A percentile compares a stretch with the other conserved stretches of the same genome.
phyloP scores from a whole-genome alignment of 2,329 filamentous ascomycete genomes.

The Metarhizium guizhouense region DNA sequence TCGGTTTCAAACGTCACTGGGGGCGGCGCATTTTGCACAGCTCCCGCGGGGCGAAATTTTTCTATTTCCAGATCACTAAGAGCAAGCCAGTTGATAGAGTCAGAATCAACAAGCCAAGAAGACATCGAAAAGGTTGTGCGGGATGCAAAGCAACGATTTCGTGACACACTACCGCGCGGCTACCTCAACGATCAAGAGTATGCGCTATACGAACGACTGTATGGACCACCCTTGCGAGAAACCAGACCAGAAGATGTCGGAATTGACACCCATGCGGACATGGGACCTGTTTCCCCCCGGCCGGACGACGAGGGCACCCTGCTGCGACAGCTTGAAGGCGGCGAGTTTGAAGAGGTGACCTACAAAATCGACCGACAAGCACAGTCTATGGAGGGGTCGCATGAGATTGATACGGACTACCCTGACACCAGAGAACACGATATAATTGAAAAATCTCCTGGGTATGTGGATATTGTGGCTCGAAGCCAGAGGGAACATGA shows the following conservation, averaged over 20 bases:
- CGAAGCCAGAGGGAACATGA: conserved; percentile 47
- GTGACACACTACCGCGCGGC: conserved; percentile 64
- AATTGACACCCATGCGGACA: conserved; percentile 31
- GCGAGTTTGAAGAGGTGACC: conserved; percentile 53
- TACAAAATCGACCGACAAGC: conserved; percentile 24
- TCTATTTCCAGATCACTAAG: conserved; percentile 18
- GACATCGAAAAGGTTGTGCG: conserved; percentile 58
- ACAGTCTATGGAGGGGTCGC: conserved; percentile 5
- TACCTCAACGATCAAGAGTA: conserved; percentile 65
- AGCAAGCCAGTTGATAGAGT: conserved; percentile 10
- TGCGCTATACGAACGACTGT: conserved; percentile 68
- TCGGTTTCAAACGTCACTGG: background rate
- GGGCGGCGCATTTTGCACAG: background rate
- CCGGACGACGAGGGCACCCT: conserved; percentile 32
- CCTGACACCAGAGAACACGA: conserved; percentile 15
- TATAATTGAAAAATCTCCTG: conserved; percentile 17
- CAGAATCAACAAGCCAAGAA: conserved; percentile 5
- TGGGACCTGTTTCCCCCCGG: conserved; percentile 15
- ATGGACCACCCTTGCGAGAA: conserved; percentile 62
- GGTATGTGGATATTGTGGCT: conserved; percentile 39
- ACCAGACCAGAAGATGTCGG: conserved; percentile 52
- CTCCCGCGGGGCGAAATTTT: conserved; percentile 15
- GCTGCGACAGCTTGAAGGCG: conserved; percentile 45
- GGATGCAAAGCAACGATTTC: conserved; percentile 64
- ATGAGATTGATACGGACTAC: conserved; percentile 4